Evolutionary conservation across 768 basidiomycete species (phyloP).

Genomic region (Candolleomyces eurysporus): DNA sequence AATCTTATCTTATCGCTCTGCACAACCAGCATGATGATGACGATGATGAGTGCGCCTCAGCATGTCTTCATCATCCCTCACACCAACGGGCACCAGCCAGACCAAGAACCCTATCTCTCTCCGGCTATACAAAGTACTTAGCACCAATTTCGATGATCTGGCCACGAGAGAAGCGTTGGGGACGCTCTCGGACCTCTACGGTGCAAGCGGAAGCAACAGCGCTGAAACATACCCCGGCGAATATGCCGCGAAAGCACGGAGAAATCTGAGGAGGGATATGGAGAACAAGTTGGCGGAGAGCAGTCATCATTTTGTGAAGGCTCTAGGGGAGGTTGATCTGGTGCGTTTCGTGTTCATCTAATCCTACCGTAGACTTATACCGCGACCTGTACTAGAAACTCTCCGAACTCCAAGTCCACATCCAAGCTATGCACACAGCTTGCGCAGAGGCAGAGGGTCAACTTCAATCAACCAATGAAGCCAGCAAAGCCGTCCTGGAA

Average conservation of each 20-base stretch:
- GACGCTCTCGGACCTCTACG: constrained; percentile 81
- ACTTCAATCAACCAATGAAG: constrained; percentile 68
- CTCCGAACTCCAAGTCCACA: constrained; percentile 71
- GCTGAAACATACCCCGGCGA: constrained; percentile 49
- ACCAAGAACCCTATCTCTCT: constrained; percentile 74
- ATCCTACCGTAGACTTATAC: not conserved
- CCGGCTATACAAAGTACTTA: constrained; percentile 87
- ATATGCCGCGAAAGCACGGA: constrained; percentile 70
- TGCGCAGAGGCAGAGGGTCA: constrained; percentile 85
- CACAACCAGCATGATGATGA: no score
- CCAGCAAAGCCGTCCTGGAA: constrained; percentile 77
- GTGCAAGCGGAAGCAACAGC: constrained; percentile 27
- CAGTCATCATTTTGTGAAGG: constrained; percentile 77
- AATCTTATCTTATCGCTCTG: not conserved
- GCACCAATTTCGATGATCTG: constrained; percentile 74
- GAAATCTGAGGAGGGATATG: constrained; percentile 79
- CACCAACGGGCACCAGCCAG: constrained; percentile 8
- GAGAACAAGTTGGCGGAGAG: constrained; percentile 81
- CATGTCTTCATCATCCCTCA: constrained; percentile 6
- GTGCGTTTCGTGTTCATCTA: constrained; percentile 45
- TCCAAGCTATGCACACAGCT: constrained; percentile 73
- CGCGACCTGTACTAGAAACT: constrained; percentile 61
- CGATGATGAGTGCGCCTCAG: no score
- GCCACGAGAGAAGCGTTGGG: constrained; percentile 77
- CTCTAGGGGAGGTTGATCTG: constrained; percentile 86